Evolutionary conservation across 768 basidiomycete species (phyloP).

Genomic region (Hysterangium stoloniferum): DNA sequence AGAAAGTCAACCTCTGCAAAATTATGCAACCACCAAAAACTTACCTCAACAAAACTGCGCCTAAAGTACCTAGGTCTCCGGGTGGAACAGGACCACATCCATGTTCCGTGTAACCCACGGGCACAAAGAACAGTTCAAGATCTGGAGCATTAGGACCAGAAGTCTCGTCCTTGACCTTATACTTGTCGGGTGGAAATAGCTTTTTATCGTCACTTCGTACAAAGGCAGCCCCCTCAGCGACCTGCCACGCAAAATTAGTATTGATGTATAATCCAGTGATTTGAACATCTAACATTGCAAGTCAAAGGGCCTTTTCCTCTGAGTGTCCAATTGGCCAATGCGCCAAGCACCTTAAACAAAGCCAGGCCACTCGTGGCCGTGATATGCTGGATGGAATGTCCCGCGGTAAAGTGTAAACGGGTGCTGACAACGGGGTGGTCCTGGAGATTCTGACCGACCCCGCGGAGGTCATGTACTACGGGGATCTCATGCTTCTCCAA

Average conservation of each 20-base stretch:
- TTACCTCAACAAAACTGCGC: slow-evolving; percentile 25
- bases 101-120: slow-evolving; percentile 20
- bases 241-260: slow-evolving; percentile 12
- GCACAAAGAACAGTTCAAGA: slow-evolving; percentile 26
- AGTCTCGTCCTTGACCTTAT: slow-evolving; percentile 23
- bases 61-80: not conserved
- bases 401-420: not conserved
- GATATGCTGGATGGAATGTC: slow-evolving; percentile 3
- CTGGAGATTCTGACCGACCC: slow-evolving; percentile 20
- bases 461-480: slow-evolving; percentile 17
- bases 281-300: slow-evolving; percentile 1
- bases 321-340: slow-evolving; percentile 5
- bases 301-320: slow-evolving; percentile 10
- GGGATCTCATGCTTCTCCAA: slow-evolving; percentile 14
- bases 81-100: slow-evolving; percentile 11
- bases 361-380: not conserved
- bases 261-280: not conserved
- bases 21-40: not conserved
- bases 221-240: slow-evolving; percentile 25
- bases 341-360: not conserved
- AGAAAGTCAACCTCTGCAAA: not conserved
- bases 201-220: slow-evolving; percentile 25
- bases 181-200: slow-evolving; percentile 26
- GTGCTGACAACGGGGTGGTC: slow-evolving; percentile 14
- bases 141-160: slow-evolving; percentile 29